phyloP scores from a whole-genome alignment of 192 early-diverging fungal species.

The Pecoramyces ruminantium region DNA sequence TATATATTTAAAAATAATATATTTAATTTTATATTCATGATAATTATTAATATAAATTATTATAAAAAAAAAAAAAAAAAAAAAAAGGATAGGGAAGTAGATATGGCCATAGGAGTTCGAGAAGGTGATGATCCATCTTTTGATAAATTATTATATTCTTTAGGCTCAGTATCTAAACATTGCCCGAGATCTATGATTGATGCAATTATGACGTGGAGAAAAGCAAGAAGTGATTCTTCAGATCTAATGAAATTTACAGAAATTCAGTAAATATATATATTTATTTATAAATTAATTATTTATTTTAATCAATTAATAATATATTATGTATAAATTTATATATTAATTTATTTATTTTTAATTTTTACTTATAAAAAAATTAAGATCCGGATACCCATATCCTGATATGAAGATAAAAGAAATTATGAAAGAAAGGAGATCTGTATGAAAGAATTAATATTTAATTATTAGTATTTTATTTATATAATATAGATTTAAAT shows the following conservation, averaged over 20 bases:
- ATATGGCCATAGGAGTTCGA: conserved; percentile 36
- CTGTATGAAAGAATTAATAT: background rate
- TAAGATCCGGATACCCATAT: background rate
- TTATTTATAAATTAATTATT: no score
- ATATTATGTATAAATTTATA: no score
- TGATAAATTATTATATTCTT: conserved; percentile 58
- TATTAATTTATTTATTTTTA: no score
- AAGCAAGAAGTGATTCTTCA: conserved; percentile 31
- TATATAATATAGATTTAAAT: background rate
- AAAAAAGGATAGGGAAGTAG: conserved; percentile 43
- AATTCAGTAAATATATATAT: background rate
- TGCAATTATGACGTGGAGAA: conserved; percentile 55
- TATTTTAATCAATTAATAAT: no score
- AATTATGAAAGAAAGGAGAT: background rate
- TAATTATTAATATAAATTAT: background rate
- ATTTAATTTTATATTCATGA: no score
- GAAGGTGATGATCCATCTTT: conserved; percentile 55
- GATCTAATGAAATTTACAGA: conserved; percentile 2
- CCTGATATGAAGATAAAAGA: background rate
- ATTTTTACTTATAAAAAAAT: background rate
- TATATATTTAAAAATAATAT: no score
- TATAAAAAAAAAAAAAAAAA: background rate
- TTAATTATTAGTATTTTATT: background rate
- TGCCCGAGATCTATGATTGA: conserved; percentile 76
- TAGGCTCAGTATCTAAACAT: conserved; percentile 65